phyloP scores from a whole-genome alignment of 176 grass and related monocot genomes.

The sorghum (Sorghum bicolor) region DNA sequence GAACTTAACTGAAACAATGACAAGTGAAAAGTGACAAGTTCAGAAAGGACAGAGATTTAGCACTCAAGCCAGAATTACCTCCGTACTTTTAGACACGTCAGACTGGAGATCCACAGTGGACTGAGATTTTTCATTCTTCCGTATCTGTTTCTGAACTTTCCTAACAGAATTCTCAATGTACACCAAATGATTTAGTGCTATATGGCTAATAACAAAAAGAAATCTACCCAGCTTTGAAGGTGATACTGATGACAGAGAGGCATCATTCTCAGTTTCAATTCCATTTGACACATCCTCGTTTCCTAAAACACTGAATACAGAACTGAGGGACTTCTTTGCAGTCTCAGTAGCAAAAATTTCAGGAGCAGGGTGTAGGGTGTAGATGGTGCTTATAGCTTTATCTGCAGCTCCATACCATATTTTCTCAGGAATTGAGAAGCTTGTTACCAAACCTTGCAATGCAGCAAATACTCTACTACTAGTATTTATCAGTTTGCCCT shows the following conservation, averaged over 20 bases:
- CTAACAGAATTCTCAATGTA: constrained; percentile 82
- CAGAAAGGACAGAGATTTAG: constrained; percentile 16
- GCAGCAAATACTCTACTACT: constrained; percentile 60
- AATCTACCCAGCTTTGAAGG: constrained; percentile 80
- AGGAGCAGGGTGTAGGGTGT: constrained; percentile 68
- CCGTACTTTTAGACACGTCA: constrained; percentile 37
- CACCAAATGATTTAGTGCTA: constrained; percentile 89
- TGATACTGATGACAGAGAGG: constrained; percentile 43
- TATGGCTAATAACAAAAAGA: constrained; percentile 82
- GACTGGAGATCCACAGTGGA: constrained; percentile 25
- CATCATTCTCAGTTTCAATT: constrained; percentile 21
- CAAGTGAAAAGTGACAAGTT: background rate
- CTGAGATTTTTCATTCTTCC: constrained; percentile 63
- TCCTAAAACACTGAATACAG: constrained; percentile 49
- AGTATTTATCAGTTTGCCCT: constrained; percentile 59
- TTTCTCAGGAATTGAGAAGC: constrained; percentile 69
- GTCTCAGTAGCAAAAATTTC: constrained; percentile 77
- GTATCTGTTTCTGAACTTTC: constrained; percentile 85
- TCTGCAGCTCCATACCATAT: constrained; percentile 93
- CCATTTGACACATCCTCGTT: constrained; percentile 38
- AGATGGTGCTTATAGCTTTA: constrained; percentile 80
- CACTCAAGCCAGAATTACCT: constrained; percentile 44
- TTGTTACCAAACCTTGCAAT: constrained; percentile 61
- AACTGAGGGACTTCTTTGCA: constrained; percentile 67
- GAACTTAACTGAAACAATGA: constrained; percentile 21